phyloP scores from a whole-genome alignment of 768 basidiomycete species.

The Boletus vinaceobasis region DNA sequence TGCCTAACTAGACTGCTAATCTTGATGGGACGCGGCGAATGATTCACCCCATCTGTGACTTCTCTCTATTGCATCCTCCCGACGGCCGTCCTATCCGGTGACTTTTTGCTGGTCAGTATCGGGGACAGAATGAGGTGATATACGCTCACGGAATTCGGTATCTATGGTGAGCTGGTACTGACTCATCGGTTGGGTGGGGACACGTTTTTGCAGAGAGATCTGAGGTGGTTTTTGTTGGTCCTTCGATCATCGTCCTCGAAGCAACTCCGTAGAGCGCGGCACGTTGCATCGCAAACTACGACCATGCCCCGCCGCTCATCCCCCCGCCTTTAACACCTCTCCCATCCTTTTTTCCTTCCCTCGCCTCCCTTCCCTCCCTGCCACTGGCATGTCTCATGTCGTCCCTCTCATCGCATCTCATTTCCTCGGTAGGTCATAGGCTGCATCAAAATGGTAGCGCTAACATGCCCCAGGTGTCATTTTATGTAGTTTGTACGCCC shows the following conservation, averaged over 20 bases:
- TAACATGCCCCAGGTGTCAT: constrained; percentile 28
- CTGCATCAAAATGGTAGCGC: not conserved
- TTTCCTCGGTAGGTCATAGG: constrained; percentile 21
- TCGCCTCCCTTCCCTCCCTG: not conserved
- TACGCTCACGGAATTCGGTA: not conserved
- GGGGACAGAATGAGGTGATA: not conserved
- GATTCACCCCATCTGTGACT: constrained; percentile 2
- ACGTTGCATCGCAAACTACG: constrained; percentile 19
- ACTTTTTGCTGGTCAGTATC: not conserved
- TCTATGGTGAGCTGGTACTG: not conserved
- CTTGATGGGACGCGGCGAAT: constrained; percentile 2
- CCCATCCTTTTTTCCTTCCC: not conserved
- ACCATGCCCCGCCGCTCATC: constrained; percentile 4
- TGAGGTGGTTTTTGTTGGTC: not conserved
- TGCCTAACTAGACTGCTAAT: constrained; percentile 7
- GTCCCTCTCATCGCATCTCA: constrained; percentile 27
- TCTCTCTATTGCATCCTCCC: constrained; percentile 2
- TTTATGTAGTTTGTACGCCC: constrained; percentile 30
- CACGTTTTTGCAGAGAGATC: not conserved
- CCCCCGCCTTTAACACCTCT: constrained; percentile 5
- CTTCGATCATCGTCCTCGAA: constrained; percentile 34
- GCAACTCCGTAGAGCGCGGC: constrained; percentile 31
- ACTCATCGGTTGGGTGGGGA: not conserved
- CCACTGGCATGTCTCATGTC: constrained; percentile 9
- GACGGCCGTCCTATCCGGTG: not conserved